Conservation (phyloP, 371 early-diverging fungal genomes). For the Dichotomocladium elegans region DNA sequence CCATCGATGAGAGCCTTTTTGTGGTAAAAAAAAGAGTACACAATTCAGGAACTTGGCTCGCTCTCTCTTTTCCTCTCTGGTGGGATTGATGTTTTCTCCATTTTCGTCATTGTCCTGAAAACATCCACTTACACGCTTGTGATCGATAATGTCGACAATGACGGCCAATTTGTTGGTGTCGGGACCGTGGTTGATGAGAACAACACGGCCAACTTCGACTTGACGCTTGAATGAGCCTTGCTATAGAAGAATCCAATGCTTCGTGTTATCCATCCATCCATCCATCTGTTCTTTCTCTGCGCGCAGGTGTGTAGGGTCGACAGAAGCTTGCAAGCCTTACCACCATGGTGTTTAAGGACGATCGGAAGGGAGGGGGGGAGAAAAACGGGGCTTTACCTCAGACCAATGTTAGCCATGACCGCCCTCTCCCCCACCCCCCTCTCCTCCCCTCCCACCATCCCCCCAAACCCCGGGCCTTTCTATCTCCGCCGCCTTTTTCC, state of each 20-base stretch:
- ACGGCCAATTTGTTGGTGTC: constrained; percentile 96
- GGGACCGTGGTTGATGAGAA: constrained; percentile 90
- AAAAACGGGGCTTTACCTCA: too few species aligned
- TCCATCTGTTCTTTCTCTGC: not conserved
- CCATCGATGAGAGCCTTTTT: constrained; percentile 93
- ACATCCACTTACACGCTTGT: constrained; percentile 74
- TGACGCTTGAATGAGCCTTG: constrained; percentile 79
- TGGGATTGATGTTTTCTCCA: too few species aligned
- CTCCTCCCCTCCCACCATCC: too few species aligned
- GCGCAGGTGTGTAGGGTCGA: not conserved
- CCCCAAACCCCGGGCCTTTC: too few species aligned
- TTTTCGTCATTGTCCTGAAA: too few species aligned
- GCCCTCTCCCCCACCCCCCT: too few species aligned
- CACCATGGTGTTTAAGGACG: constrained; percentile 7
- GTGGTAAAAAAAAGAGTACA: too few species aligned
- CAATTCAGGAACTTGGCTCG: too few species aligned
- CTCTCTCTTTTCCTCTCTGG: too few species aligned
- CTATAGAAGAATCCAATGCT: constrained; percentile 14
- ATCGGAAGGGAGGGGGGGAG: constrained; percentile 2
- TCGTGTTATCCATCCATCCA: constrained; percentile 5
- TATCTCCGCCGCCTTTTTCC: too few species aligned
- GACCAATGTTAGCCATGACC: too few species aligned
- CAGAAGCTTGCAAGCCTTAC: not conserved
- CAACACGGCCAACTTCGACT: constrained; percentile 98
- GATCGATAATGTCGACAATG: constrained; percentile 98